phyloP scores from a whole-genome alignment of 345 rosid genomes.

The Punica granatum region DNA sequence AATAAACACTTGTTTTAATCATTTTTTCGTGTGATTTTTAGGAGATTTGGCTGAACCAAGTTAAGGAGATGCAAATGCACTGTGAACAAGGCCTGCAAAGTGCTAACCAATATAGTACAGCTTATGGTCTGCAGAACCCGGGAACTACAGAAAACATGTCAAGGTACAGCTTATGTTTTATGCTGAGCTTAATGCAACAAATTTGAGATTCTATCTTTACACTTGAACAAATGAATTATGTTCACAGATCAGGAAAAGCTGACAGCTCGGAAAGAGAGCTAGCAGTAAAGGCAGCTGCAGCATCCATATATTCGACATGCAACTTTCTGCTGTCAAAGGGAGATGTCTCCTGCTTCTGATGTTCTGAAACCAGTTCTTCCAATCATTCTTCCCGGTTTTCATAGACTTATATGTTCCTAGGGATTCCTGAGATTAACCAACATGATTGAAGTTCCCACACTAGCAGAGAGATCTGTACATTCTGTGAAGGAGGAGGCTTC shows the following conservation, averaged over 20 bases:
- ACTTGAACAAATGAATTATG: neutral
- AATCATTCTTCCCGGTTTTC: neutral
- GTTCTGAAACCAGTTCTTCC: neutral
- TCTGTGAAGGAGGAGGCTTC: neutral
- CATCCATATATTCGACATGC: conserved; percentile 91
- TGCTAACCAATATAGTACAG: conserved; percentile 25
- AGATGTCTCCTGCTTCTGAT: conserved; percentile 60
- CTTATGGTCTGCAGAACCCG: conserved; percentile 32
- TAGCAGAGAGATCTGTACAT: neutral
- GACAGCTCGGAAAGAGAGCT: conserved; percentile 45
- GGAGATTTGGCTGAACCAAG: conserved; percentile 71
- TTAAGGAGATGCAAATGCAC: conserved; percentile 65
- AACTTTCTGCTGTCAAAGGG: conserved; percentile 58
- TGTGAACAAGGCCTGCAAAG: conserved; percentile 73
- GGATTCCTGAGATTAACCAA: neutral
- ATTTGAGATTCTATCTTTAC: neutral
- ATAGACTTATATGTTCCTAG: neutral
- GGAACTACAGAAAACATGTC: conserved; percentile 25
- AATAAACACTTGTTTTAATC: neutral
- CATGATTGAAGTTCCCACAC: neutral
- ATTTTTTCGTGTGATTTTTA: conserved; percentile 21
- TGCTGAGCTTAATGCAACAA: neutral
- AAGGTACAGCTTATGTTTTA: conserved; percentile 27
- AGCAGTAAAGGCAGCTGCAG: conserved; percentile 92
- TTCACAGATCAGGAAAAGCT: conserved; percentile 38